Evolutionary conservation across 1,139 yeast genomes (phyloP).

Genomic region (Suhomyces anneliseae): DNA sequence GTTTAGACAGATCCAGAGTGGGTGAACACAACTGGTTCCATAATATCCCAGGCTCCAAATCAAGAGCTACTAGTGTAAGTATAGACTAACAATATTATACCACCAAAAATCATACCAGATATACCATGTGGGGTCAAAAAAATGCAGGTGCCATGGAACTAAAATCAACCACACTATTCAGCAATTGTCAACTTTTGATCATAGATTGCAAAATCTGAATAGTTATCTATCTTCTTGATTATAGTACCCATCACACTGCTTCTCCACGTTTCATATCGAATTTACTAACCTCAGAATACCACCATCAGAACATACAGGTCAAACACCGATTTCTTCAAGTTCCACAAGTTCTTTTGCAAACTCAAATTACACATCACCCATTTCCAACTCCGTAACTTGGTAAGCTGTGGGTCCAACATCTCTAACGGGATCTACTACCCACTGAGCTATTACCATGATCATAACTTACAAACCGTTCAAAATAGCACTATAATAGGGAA

Average conservation of each 20-base stretch:
- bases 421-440: slow-evolving; percentile 43
- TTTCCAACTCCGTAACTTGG: slow-evolving; percentile 56
- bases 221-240: too few species aligned
- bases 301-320: slow-evolving; percentile 21
- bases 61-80: slow-evolving; percentile 36
- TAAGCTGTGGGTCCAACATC: slow-evolving; percentile 41
- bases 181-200: too few species aligned
- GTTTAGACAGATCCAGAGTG: slow-evolving; percentile 34
- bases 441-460: slow-evolving; percentile 38
- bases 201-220: too few species aligned
- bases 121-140: too few species aligned
- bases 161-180: too few species aligned
- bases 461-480: slow-evolving; percentile 25
- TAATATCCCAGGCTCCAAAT: slow-evolving; percentile 37
- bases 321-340: slow-evolving; percentile 38
- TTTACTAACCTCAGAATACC: slow-evolving; percentile 24
- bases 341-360: slow-evolving; percentile 42
- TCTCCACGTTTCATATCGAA: too few species aligned
- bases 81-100: neutral
- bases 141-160: too few species aligned
- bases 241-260: too few species aligned
- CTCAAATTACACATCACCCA: slow-evolving; percentile 54
- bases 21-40: slow-evolving; percentile 42
- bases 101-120: too few species aligned
- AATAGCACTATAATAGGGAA: slow-evolving; percentile 10